Evolutionary conservation across 1,284 basidiomycete genomes (phyloP).

Genomic region (Rhodotorula glutinis): DNA sequence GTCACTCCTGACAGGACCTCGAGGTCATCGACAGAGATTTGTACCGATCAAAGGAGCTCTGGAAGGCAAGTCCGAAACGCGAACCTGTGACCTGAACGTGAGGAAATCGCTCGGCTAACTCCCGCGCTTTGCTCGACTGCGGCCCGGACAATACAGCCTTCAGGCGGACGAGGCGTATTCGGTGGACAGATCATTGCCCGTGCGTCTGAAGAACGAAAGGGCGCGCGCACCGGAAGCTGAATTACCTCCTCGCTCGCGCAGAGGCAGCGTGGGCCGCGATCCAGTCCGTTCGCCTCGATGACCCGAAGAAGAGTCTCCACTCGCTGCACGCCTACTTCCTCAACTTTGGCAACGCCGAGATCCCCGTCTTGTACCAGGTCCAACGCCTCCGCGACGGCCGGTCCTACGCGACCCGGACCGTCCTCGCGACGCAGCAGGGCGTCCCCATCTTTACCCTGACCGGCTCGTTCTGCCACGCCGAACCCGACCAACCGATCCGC

Average conservation of each 20-base stretch:
- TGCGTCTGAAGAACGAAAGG: constrained; percentile 56
- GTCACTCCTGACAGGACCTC: constrained; percentile 50
- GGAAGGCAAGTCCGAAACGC: constrained; percentile 47
- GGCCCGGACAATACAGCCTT: constrained; percentile 3
- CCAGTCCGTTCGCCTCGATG: constrained; percentile 24
- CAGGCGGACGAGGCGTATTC: constrained; percentile 64
- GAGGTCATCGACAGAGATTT: constrained; percentile 72
- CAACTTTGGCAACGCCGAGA: constrained; percentile 67
- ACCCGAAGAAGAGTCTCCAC: constrained; percentile 48
- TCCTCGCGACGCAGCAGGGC: constrained; percentile 73
- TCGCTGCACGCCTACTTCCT: constrained; percentile 79
- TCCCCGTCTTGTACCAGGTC: constrained; percentile 65
- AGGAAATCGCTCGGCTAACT: no score
- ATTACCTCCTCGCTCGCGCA: constrained; percentile 53
- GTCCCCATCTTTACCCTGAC: constrained; percentile 74
- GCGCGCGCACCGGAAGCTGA: constrained; percentile 47
- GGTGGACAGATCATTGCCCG: constrained; percentile 81
- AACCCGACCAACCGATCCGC: constrained; percentile 59
- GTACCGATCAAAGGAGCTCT: constrained; percentile 65
- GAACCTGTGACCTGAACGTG: no score
- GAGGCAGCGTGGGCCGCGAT: constrained; percentile 37
- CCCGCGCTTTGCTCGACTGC: not conserved
- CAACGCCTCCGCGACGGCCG: constrained; percentile 71
- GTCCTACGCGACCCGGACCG: constrained; percentile 66
- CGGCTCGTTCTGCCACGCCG: constrained; percentile 80